Evolutionary conservation across 2,329 filamentous ascomycete species (phyloP), one percentile per base, ranked within the genome.

Genomic region (Spiromastix sp.): DNA sequence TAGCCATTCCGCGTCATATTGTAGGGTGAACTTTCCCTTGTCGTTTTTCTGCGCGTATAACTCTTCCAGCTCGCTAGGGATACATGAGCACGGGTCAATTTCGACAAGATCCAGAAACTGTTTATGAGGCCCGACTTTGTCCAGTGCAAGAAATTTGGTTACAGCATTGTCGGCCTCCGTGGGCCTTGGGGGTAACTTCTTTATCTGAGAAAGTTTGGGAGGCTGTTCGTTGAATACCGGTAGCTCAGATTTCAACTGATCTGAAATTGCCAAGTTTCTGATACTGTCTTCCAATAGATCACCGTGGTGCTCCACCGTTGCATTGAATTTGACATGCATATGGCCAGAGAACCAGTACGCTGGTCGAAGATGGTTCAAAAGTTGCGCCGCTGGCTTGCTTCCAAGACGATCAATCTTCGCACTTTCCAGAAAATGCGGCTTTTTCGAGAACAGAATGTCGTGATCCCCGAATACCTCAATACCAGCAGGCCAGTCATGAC

Each of bases 1-100:
- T 4, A 98, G 76, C 87, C 89, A 98, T 61, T 98, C 91, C 6
- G 79, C 75, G 56, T 96, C 91, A 55, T 96, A 96, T 30, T 77
- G 13, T 4, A 32, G 11, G 6, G 19, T 9, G 25, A 32, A 32
- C 19, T 66, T 1, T 12, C 20, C 15, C 7, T 5, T 42, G 34
- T 11, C 31, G 33, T 15, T 32, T 28, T 16, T 43, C 36, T 57
- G 41, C 0, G 59, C 39, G 13, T 67, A 60, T 30, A 68, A 50
- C 2, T 75, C 66, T 13, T 19, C 17, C 19, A 9, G 6, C 6
- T 24, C 19, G 12, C 9, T 32, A 13, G 9, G 12, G 2, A 15
- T 22, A 16, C 17, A 19, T 15, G 17, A 22, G 20, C 17, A 22
- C 19, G 16, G 17, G 2, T 61, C 51, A 15, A 87, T 64, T 19